Evolutionary conservation across 257 asterid genomes (phyloP).

Genomic region (Vinca minor): DNA sequence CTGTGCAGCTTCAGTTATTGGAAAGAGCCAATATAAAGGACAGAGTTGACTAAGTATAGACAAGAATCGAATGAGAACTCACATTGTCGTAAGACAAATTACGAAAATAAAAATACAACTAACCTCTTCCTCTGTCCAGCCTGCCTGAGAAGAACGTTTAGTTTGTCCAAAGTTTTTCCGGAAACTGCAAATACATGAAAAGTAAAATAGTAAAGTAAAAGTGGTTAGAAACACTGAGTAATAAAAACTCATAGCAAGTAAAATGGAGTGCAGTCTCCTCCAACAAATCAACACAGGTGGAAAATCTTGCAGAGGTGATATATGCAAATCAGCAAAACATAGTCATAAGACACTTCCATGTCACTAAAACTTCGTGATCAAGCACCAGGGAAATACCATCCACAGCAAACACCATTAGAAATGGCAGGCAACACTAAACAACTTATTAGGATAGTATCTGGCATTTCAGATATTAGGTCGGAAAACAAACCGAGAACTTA

Average conservation of each 20-base stretch:
- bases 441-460: neutral
- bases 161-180: conserved; percentile 32
- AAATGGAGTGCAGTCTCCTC: neutral
- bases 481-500: neutral
- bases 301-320: neutral
- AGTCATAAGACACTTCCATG: neutral
- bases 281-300: neutral
- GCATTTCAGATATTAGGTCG: neutral
- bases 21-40: neutral
- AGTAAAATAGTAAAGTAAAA: conserved; percentile 7
- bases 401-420: neutral
- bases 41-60: neutral
- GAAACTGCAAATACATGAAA: conserved; percentile 27
- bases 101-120: conserved; percentile 2
- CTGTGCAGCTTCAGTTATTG: neutral
- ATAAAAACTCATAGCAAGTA: conserved; percentile 15
- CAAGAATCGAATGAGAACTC: neutral
- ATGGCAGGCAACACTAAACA: neutral
- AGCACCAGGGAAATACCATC: neutral
- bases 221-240: conserved; percentile 22
- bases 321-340: neutral
- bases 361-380: neutral
- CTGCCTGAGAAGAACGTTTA: conserved; percentile 78
- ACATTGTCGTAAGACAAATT: neutral
- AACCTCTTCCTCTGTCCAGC: conserved; percentile 90